Evolutionary conservation across 768 basidiomycete genomes (phyloP).

Genomic region (Paxillus rubicundulus): DNA sequence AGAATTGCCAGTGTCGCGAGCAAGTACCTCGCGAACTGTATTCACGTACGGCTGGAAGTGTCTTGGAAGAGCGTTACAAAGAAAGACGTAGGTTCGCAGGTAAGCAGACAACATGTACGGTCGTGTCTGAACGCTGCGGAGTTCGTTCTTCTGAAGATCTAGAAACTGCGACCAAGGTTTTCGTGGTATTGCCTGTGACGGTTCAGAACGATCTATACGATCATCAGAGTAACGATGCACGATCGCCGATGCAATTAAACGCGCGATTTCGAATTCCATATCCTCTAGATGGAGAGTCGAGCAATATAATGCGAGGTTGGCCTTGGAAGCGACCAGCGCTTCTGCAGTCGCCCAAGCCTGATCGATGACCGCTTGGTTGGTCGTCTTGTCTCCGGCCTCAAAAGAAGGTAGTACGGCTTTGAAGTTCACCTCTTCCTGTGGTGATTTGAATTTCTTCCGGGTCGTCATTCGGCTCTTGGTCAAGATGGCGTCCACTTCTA

Average conservation of each 20-base stretch:
- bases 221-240: conserved; percentile 39
- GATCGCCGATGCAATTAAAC: conserved; percentile 52
- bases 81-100: conserved; percentile 53
- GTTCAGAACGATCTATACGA: conserved; percentile 9
- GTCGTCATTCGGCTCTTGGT: conserved; percentile 33
- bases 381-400: conserved; percentile 5
- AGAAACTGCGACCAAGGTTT: conserved; percentile 49
- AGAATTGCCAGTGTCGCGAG: conserved; percentile 62
- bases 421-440: conserved; percentile 18
- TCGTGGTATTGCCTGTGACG: background rate
- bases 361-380: conserved; percentile 44
- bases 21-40: conserved; percentile 51
- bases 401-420: conserved; percentile 17
- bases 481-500: conserved; percentile 34
- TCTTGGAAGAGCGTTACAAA: conserved; percentile 37
- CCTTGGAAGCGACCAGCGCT: conserved; percentile 23
- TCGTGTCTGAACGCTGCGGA: conserved; percentile 42
- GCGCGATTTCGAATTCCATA: conserved; percentile 57
- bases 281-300: conserved; percentile 41
- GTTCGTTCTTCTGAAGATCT: conserved; percentile 57
- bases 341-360: conserved; percentile 46
- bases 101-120: conserved; percentile 53
- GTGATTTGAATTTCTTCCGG: conserved; percentile 28
- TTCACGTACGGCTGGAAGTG: conserved; percentile 37
- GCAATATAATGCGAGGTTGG: conserved; percentile 22